These are phyloP conservation scores for Tripidium arundinaceum DNA, from an alignment of 202 grass and related monocot genomes.

Conservation along the genomic window DNA sequence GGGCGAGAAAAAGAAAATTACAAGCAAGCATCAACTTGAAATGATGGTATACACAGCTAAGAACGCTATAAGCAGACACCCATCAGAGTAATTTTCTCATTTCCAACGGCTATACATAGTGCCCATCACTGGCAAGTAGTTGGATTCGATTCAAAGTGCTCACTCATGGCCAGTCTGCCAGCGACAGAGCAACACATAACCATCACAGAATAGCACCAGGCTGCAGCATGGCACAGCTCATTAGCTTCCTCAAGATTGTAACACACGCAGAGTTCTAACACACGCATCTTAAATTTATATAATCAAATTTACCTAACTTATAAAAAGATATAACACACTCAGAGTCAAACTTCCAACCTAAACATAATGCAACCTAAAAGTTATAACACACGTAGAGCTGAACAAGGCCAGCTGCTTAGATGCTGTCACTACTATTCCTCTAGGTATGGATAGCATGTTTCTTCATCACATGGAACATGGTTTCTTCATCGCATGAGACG, in stretches of 20 bases:
- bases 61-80: constrained; percentile 2
- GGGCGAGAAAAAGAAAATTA: constrained; percentile 1
- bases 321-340: no score
- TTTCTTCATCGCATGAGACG: no score
- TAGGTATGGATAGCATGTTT: no score
- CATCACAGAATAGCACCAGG: constrained; percentile 23
- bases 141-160: background rate
- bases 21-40: constrained; percentile 21
- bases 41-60: background rate
- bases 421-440: no score
- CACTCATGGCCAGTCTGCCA: background rate
- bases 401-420: no score
- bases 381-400: no score
- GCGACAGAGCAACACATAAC: constrained; percentile 14
- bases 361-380: no score
- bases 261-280: no score
- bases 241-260: constrained; percentile 39
- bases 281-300: no score
- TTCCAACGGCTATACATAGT: background rate
- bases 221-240: background rate
- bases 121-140: background rate
- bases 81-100: constrained; percentile 29
- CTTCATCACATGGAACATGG: no score
- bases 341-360: no score
- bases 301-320: no score